Conservation (phyloP, 2,329 filamentous ascomycete species). For the Botrytis sinoallii region DNA sequence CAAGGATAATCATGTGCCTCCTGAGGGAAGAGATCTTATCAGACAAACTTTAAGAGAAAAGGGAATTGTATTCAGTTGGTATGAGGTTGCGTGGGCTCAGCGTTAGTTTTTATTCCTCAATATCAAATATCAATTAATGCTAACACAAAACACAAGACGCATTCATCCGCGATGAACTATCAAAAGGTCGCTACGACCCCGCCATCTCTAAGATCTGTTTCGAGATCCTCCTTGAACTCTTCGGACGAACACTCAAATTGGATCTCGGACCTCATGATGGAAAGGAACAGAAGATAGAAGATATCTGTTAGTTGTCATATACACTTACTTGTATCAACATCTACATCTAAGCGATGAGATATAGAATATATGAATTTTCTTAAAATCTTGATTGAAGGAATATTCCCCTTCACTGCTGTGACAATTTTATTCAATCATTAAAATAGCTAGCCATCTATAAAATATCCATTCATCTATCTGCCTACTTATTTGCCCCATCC, state of each 20-base stretch:
- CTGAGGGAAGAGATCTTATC: conserved; percentile 78
- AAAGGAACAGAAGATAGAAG: conserved; percentile 60
- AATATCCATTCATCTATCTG: not conserved
- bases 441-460: not conserved
- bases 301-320: conserved; percentile 58
- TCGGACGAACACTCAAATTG: conserved; percentile 71
- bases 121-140: not conserved
- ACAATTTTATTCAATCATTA: not conserved
- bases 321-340: not conserved
- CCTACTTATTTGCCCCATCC: too few relatives aligned
- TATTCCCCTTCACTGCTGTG: not conserved
- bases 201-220: conserved; percentile 85
- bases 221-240: conserved; percentile 83
- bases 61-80: conserved; percentile 73
- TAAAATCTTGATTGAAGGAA: not conserved
- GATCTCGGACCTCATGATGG: conserved; percentile 71
- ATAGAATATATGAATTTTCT: not conserved
- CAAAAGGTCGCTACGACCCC: conserved; percentile 91
- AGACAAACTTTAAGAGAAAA: conserved; percentile 75
- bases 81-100: conserved; percentile 90
- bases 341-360: not conserved
- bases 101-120: conserved; percentile 48
- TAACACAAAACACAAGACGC: conserved; percentile 53
- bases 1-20: conserved; percentile 84
- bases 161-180: conserved; percentile 88